Percentiles rank a stretch among this genome's conserved stretches.
These are phyloP conservation scores for Phytopythium boreale DNA, from an alignment of 352 stramenopile genomes.

Conservation along the genomic window DNA sequence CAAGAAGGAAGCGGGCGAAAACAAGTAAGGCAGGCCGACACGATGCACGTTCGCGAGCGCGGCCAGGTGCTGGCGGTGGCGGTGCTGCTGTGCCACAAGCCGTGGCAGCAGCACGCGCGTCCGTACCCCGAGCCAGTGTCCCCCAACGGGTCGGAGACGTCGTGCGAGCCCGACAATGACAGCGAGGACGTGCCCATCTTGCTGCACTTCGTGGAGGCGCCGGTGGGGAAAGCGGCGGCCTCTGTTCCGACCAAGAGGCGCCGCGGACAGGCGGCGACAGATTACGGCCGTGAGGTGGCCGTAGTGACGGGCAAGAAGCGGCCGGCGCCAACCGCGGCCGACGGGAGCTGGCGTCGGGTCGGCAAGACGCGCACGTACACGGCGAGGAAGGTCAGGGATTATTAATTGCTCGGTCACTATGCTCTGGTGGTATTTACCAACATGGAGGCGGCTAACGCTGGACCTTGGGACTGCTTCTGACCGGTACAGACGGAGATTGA, in stretches of 20 bases:
- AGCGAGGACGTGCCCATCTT: neutral
- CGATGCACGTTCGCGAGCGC: neutral
- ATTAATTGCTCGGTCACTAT: neutral
- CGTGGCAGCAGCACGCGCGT: neutral
- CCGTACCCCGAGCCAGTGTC: neutral
- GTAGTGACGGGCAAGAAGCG: neutral
- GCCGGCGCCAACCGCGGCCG: neutral
- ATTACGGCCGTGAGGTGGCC: neutral
- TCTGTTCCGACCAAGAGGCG: neutral
- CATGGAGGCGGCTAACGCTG: neutral
- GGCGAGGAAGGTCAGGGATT: conserved; percentile 22
- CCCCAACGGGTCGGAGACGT: neutral
- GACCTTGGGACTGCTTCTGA: conserved; percentile 8
- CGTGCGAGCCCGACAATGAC: neutral
- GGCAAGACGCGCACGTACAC: conserved; percentile 24
- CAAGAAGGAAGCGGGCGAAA: neutral
- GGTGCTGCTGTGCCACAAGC: neutral
- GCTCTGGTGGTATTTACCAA: neutral
- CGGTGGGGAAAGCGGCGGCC: neutral
- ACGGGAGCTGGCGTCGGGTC: neutral
- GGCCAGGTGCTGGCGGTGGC: neutral
- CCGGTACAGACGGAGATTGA: conserved; percentile 27
- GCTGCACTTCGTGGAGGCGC: neutral
- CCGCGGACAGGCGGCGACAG: neutral
- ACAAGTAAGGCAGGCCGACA: neutral